Percentiles rank a stretch among this genome's conserved stretches.
Conservation (phyloP, 768 basidiomycete genomes). For the Chlorophyllum brunneum region DNA sequence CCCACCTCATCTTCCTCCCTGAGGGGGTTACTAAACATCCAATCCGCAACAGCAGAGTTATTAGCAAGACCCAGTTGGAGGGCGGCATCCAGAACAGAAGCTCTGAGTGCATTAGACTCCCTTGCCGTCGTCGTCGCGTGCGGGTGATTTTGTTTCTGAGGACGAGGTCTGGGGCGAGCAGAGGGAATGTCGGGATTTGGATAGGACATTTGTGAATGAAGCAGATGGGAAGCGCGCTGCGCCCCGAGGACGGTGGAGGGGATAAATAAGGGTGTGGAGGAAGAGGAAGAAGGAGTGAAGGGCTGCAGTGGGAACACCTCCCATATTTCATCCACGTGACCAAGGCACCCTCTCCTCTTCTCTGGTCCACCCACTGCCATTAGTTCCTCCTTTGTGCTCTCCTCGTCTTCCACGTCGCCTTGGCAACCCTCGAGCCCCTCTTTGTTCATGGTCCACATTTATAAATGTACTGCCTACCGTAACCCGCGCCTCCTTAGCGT, state of each 20-base stretch:
- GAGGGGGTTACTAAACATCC: constrained; percentile 67
- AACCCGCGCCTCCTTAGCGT: too few species aligned
- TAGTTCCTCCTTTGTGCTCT: neutral
- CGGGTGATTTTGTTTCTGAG: constrained; percentile 1
- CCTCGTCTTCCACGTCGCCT: neutral
- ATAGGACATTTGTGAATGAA: neutral
- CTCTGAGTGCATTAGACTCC: constrained; percentile 58
- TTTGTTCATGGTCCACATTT: too few species aligned
- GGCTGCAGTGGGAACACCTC: neutral
- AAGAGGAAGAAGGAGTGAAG: neutral
- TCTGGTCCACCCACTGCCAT: neutral
- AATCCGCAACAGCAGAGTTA: constrained; percentile 57
- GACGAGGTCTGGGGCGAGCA: neutral
- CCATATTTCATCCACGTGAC: constrained; percentile 3
- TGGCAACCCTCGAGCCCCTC: neutral
- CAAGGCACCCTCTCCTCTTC: neutral
- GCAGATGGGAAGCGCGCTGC: neutral
- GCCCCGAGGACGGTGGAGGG: constrained; percentile 3
- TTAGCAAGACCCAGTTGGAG: constrained; percentile 61
- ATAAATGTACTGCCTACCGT: too few species aligned
- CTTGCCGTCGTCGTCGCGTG: constrained; percentile 33
- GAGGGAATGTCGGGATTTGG: neutral
- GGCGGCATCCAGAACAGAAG: constrained; percentile 72
- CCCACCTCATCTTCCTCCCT: constrained; percentile 47
- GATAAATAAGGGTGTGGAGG: neutral